These are phyloP conservation scores for Orychophragmus violaceus DNA, from an alignment of 345 rosid species.

Conservation along the genomic window DNA sequence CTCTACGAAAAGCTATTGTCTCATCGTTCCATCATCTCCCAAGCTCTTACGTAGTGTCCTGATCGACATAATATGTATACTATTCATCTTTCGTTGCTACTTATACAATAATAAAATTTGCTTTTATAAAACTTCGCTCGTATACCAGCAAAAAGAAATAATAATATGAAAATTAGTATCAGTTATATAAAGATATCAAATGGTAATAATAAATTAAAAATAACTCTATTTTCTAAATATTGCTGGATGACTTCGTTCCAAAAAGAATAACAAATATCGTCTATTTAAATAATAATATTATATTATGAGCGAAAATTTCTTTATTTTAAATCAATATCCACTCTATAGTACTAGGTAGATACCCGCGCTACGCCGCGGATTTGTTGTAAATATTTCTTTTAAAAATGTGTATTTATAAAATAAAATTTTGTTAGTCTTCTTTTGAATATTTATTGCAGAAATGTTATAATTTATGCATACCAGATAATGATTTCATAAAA, in stretches of 20 bases:
- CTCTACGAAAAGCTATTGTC: conserved; percentile 72
- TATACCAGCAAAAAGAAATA: not conserved
- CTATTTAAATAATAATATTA: not conserved
- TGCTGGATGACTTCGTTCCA: conserved; percentile 6
- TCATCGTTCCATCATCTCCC: conserved; percentile 60
- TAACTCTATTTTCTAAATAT: not conserved
- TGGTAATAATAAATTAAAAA: not conserved
- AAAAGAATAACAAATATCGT: not conserved
- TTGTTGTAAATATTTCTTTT: no score
- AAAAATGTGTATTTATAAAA: no score
- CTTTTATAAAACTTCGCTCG: not conserved
- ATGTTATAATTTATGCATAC: no score
- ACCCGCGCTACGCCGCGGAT: no score
- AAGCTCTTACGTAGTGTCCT: conserved; percentile 51
- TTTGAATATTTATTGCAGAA: no score
- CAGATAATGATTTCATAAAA: no score
- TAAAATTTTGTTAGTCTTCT: no score
- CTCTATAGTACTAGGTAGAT: no score
- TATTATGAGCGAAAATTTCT: no score
- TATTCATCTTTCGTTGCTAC: not conserved
- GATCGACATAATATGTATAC: not conserved
- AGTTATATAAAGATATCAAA: not conserved
- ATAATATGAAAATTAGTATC: not conserved
- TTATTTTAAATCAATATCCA: no score
- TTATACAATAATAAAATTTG: not conserved